These are phyloP conservation scores for Blastocystis sp. DNA, from an alignment of 352 stramenopile species.

Conservation along the genomic window DNA sequence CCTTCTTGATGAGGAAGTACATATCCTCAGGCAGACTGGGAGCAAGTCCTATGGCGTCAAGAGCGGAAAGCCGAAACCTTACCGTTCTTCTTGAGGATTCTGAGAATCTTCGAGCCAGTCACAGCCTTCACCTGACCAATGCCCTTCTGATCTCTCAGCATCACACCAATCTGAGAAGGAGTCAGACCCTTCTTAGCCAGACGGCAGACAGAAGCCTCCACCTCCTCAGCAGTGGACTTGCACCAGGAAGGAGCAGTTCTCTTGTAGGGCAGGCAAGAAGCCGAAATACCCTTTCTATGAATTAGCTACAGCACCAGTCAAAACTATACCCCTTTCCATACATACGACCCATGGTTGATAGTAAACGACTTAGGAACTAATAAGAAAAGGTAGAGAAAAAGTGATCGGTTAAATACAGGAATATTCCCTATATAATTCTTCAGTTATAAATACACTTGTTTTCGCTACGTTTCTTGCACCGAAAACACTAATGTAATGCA, in stretches of 20 bases:
- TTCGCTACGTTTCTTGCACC: not conserved
- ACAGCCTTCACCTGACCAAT: conserved; percentile 96
- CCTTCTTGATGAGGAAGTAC: conserved; percentile 99
- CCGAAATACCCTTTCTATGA: conserved; percentile 90
- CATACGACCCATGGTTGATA: conserved; percentile 61
- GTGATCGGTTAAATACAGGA: not conserved
- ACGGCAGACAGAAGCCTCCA: conserved; percentile 98
- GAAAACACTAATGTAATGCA: not conserved
- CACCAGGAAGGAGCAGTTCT: conserved; percentile 93
- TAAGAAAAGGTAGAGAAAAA: not conserved
- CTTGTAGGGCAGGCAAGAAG: conserved; percentile 97
- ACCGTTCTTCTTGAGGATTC: conserved; percentile 98
- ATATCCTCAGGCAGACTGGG: conserved; percentile 98
- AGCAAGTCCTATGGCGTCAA: conserved; percentile 68
- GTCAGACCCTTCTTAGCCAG: conserved; percentile 97
- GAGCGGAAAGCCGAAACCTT: conserved; percentile 62
- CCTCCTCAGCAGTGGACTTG: conserved; percentile 87
- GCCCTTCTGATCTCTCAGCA: conserved; percentile 97
- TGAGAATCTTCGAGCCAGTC: conserved; percentile 96
- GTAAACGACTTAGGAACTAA: conserved; percentile 30
- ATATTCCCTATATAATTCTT: not conserved
- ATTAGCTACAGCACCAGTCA: not conserved
- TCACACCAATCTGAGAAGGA: conserved; percentile 95
- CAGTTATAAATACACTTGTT: not conserved
- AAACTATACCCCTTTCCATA: conserved; percentile 58